Percentiles rank a stretch among this genome's conserved stretches.
These are phyloP conservation scores for Eucalyptus pauciflora DNA, from an alignment of 345 rosid species.

Conservation along the genomic window DNA sequence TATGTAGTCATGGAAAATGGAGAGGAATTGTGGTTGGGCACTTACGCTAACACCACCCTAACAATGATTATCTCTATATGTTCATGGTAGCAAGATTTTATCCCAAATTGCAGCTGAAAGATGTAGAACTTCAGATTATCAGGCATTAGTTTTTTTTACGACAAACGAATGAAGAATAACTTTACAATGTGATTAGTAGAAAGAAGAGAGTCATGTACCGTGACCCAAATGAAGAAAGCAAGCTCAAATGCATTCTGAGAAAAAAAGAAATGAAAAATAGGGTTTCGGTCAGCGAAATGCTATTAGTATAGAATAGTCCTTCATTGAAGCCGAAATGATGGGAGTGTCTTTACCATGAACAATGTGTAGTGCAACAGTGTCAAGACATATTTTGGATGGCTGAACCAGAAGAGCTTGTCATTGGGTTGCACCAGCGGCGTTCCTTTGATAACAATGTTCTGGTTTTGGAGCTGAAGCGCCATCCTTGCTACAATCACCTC, in stretches of 20 bases:
- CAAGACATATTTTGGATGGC: conserved; percentile 34
- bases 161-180: not conserved
- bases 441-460: conserved; percentile 32
- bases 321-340: not conserved
- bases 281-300: not conserved
- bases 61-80: conserved; percentile 13
- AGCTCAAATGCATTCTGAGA: conserved; percentile 73
- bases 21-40: not conserved
- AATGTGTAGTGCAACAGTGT: conserved; percentile 33
- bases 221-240: conserved; percentile 58
- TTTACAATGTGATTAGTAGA: not conserved
- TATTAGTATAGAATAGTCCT: not conserved
- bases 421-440: conserved; percentile 38
- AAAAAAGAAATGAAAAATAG: not conserved
- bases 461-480: conserved; percentile 29
- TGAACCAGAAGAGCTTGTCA: conserved; percentile 53
- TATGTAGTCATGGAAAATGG: not conserved
- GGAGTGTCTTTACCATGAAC: conserved; percentile 21
- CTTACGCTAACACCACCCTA: conserved; percentile 65
- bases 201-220: conserved; percentile 26
- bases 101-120: conserved; percentile 37
- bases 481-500: conserved; percentile 46
- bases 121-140: not conserved
- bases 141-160: not conserved
- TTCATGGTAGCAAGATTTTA: conserved; percentile 57